phyloP scores from a whole-genome alignment of 805 yeast species.

The Metschnikowia continentalis region DNA sequence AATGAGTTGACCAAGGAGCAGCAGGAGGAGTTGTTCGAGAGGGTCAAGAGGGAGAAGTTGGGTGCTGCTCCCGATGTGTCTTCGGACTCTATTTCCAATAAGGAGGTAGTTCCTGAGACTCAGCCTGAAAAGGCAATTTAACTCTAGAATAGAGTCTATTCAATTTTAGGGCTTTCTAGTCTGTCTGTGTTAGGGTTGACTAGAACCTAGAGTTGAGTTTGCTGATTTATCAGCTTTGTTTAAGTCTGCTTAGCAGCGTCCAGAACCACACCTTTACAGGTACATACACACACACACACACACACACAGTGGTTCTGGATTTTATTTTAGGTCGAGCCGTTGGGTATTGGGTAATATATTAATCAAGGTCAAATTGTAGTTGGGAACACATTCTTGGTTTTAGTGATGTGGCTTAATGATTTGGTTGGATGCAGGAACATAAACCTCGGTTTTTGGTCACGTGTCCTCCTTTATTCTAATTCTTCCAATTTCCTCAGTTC shows the following conservation, averaged over 20 bases:
- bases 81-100: slow-evolving; percentile 9
- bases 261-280: neutral
- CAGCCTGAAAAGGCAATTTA: too few relatives aligned
- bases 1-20: slow-evolving; percentile 49
- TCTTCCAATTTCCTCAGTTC: too few relatives aligned
- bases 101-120: neutral
- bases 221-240: too few relatives aligned
- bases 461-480: too few relatives aligned
- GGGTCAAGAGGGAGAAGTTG: slow-evolving; percentile 22
- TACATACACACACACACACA: slow-evolving; percentile 16
- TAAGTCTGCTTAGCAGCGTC: neutral
- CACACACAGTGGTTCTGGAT: slow-evolving; percentile 9
- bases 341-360: slow-evolving; percentile 5
- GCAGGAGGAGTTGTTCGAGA: slow-evolving; percentile 48
- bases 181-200: too few relatives aligned
- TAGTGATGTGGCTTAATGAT: too few relatives aligned
- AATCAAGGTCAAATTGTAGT: neutral
- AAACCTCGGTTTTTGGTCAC: too few relatives aligned
- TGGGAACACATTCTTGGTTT: too few relatives aligned
- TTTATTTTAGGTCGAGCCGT: slow-evolving; percentile 12
- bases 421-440: too few relatives aligned
- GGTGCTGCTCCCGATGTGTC: slow-evolving; percentile 6
- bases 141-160: too few relatives aligned
- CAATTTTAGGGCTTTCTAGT: too few relatives aligned
- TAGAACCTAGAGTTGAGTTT: too few relatives aligned